Base-by-base conservation (phyloP, 768 basidiomycete species). In the Chalciporus chontae region DNA sequence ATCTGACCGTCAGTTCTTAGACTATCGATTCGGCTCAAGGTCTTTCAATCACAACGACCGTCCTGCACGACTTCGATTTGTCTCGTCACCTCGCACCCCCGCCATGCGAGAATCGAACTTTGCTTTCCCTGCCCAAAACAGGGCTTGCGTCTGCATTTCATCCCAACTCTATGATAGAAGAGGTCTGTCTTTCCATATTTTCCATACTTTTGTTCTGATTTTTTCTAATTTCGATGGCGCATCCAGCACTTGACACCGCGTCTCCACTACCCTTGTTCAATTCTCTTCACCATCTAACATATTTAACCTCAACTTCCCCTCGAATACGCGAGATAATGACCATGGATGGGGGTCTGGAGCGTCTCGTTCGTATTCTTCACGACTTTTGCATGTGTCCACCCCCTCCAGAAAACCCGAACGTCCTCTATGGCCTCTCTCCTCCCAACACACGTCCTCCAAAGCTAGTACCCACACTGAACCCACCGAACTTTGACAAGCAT, bases 311-410 rank as follows among this genome's bases (percentile, higher is more conserved):
- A 1, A 97, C 96, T 6, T 96, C 94, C 0, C 94, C 96, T 2
- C 84, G 94, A 47, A 98, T 99, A 71, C 86, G 95, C 51, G 96
- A 99, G 71, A 97, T 96, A 59, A 90, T 99, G 81, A 95, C 94
- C 24, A 85, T 89, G 79, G 95, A 98, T 63, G 96, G 96, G 41
- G 96, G 96, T 1, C 83, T 99, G 15, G 96, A 99, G 65, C 86
- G 95, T 13, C 85, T 99, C 26, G 89, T 98, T 13, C 82, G 89
- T 50, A 91, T 99, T 54, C 77, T 95, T 9, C 88, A 88, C 61
- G 90, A 94, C 54, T 91, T 90, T 59, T 93, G 91, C 67, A 69
- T 90, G 19, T 83, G 78, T 54, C 90, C 90, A 1, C 88, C 90
- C 1, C 85, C 85, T 0, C 88, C 87, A 38, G 87, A 89, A 58